Evolutionary conservation across 768 basidiomycete species (phyloP).

Genomic region (Xerocomellus chrysenteron): DNA sequence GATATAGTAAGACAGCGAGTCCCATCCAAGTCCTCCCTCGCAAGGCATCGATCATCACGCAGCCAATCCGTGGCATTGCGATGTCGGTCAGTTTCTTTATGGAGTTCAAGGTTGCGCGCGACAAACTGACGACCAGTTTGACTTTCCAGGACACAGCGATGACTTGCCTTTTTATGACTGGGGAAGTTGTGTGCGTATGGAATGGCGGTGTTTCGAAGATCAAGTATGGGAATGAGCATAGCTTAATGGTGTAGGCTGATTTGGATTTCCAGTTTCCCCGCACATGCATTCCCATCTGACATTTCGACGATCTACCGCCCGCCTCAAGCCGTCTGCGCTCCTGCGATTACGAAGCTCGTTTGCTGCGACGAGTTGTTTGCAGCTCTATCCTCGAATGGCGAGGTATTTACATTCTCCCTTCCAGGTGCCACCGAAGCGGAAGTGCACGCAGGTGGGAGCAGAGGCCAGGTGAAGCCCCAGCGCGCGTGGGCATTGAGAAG

Average conservation of each 20-base stretch:
- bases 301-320: conserved; percentile 74
- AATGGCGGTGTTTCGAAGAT: conserved; percentile 76
- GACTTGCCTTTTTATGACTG: conserved; percentile 72
- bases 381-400: conserved; percentile 82
- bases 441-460: conserved; percentile 23
- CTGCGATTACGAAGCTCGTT: conserved; percentile 76
- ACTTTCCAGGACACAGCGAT: conserved; percentile 75
- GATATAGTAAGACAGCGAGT: conserved; percentile 74
- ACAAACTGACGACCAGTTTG: neutral
- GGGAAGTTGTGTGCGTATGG: conserved; percentile 83
- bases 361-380: conserved; percentile 80
- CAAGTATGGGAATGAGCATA: conserved; percentile 44
- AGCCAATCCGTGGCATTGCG: conserved; percentile 68
- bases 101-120: neutral
- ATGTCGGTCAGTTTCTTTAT: conserved; percentile 56
- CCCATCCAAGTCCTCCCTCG: conserved; percentile 77
- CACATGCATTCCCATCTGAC: conserved; percentile 71
- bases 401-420: conserved; percentile 80
- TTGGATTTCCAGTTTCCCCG: conserved; percentile 57
- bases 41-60: conserved; percentile 73
- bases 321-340: conserved; percentile 67
- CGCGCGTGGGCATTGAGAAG: conserved; percentile 88
- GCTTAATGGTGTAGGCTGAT: neutral
- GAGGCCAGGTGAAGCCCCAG: conserved; percentile 63
- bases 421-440: conserved; percentile 36